A percentile compares a stretch with the other conserved stretches of the same genome.
phyloP scores from a whole-genome alignment of 345 rosid genomes.

The Erodium maritimum region DNA sequence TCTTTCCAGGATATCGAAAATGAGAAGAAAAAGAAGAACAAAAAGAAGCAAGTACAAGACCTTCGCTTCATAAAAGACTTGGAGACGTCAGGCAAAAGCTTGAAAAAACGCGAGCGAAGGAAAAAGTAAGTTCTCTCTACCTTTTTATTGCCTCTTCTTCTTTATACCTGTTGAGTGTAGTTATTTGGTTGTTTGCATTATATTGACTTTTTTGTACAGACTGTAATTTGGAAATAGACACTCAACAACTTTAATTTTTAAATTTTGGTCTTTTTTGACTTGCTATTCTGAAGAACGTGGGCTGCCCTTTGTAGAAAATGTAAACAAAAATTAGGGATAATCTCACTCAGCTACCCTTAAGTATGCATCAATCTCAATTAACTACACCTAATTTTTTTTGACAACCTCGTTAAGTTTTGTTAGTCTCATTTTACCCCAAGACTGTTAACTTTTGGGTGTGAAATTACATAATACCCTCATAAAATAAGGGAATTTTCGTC shows the following conservation, averaged over 20 bases:
- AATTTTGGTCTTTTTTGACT: too few relatives aligned
- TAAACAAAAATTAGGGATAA: too few relatives aligned
- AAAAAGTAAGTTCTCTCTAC: slow-evolving; percentile 31
- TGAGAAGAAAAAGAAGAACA: slow-evolving; percentile 50
- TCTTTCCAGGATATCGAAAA: slow-evolving; percentile 10
- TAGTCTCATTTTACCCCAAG: too few relatives aligned
- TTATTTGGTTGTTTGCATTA: background rate
- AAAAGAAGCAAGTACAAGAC: slow-evolving; percentile 54
- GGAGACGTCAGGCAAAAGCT: slow-evolving; percentile 24
- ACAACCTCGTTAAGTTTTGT: too few relatives aligned
- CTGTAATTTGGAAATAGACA: background rate
- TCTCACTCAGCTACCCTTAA: too few relatives aligned
- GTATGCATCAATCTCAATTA: too few relatives aligned
- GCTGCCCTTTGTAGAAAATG: too few relatives aligned
- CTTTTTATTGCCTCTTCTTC: background rate
- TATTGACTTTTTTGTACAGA: background rate
- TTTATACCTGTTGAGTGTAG: background rate
- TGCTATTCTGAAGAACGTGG: too few relatives aligned
- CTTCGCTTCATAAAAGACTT: slow-evolving; percentile 43
- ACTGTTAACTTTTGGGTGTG: too few relatives aligned
- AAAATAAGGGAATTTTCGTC: too few relatives aligned
- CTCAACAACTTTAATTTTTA: background rate
- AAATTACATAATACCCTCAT: too few relatives aligned
- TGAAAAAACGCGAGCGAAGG: slow-evolving; percentile 54
- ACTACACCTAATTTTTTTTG: too few relatives aligned